These are phyloP conservation scores for Cladosporium cucumerinum DNA, from an alignment of 2,329 filamentous ascomycete genomes.

Conservation along the genomic window DNA sequence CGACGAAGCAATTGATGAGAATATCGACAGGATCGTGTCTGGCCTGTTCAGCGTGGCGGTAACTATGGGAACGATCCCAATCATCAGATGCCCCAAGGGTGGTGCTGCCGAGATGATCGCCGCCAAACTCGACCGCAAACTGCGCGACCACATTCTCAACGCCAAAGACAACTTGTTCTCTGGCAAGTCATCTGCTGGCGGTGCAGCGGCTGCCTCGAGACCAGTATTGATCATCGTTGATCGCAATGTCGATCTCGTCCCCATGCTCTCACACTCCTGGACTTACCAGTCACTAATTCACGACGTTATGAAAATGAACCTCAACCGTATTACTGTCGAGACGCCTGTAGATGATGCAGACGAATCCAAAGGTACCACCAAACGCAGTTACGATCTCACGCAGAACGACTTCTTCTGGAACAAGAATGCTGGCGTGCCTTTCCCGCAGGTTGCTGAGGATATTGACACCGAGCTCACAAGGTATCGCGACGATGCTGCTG, in stretches of 20 bases:
- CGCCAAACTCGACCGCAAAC: slow-evolving; percentile 88
- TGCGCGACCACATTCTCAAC: slow-evolving; percentile 93
- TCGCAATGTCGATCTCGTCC: slow-evolving; percentile 89
- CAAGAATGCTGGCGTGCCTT: slow-evolving; percentile 84
- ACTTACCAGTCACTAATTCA: slow-evolving; percentile 83
- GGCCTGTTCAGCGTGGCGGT: slow-evolving; percentile 97
- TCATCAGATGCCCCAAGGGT: slow-evolving; percentile 90
- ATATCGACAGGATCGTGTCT: slow-evolving; percentile 88
- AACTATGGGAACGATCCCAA: slow-evolving; percentile 95
- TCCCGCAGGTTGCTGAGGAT: slow-evolving; percentile 93
- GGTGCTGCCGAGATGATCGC: slow-evolving; percentile 93
- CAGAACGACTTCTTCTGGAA: slow-evolving; percentile 95
- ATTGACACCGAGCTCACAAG: slow-evolving; percentile 90
- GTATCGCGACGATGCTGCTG: slow-evolving; percentile 92
- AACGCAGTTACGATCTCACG: slow-evolving; percentile 86
- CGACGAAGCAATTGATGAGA: slow-evolving; percentile 81
- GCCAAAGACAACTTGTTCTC: slow-evolving; percentile 98
- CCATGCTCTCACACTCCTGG: slow-evolving; percentile 98
- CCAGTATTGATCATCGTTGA: slow-evolving; percentile 93
- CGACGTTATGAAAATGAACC: slow-evolving; percentile 71
- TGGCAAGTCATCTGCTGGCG: slow-evolving; percentile 58
- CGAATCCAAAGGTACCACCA: slow-evolving; percentile 69
- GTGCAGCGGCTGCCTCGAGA: slow-evolving; percentile 61
- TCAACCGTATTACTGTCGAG: slow-evolving; percentile 93
- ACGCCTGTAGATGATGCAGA: slow-evolving; percentile 74